These are phyloP conservation scores for Yarrowia deformans DNA, from an alignment of 805 yeast species.

Conservation along the genomic window DNA sequence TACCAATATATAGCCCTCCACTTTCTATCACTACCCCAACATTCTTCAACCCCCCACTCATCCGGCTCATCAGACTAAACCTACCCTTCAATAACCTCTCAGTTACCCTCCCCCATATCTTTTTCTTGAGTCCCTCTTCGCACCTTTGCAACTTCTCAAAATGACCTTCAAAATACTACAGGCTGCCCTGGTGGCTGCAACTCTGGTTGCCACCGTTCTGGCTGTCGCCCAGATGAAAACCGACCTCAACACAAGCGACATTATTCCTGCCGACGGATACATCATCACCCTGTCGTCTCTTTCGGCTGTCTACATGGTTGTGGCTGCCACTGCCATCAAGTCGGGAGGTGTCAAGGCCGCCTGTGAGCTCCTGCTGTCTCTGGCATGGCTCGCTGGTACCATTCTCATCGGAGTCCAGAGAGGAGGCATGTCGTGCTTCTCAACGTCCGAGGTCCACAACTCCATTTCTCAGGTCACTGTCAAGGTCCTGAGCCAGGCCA, in stretches of 20 bases:
- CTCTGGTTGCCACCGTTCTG: not conserved
- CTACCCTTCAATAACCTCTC: not conserved
- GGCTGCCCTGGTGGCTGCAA: slow-evolving; percentile 5
- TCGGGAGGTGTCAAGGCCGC: not conserved
- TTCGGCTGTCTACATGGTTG: not conserved
- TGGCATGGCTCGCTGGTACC: slow-evolving; percentile 18
- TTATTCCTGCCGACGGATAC: slow-evolving; percentile 11
- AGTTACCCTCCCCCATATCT: slow-evolving; percentile 11
- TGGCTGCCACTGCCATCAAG: not conserved
- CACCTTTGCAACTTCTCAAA: not conserved
- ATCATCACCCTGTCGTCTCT: slow-evolving; percentile 4
- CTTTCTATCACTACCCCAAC: not conserved
- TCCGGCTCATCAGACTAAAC: not conserved
- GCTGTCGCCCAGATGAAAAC: slow-evolving; percentile 3
- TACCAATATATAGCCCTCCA: no score
- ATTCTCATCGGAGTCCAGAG: slow-evolving; percentile 1
- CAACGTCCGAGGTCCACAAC: not conserved
- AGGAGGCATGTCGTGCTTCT: slow-evolving; percentile 25
- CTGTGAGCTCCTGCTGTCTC: not conserved
- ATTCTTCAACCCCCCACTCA: not conserved
- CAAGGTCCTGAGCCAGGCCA: slow-evolving; percentile 16
- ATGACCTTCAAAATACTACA: no score
- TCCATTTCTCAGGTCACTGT: not conserved
- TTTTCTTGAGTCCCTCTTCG: not conserved
- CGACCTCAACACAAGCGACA: slow-evolving; percentile 1